A percentile compares a stretch with the other conserved stretches of the same genome.
phyloP scores from a whole-genome alignment of 768 basidiomycete species.

The Tubosaeta brunneosetosa region DNA sequence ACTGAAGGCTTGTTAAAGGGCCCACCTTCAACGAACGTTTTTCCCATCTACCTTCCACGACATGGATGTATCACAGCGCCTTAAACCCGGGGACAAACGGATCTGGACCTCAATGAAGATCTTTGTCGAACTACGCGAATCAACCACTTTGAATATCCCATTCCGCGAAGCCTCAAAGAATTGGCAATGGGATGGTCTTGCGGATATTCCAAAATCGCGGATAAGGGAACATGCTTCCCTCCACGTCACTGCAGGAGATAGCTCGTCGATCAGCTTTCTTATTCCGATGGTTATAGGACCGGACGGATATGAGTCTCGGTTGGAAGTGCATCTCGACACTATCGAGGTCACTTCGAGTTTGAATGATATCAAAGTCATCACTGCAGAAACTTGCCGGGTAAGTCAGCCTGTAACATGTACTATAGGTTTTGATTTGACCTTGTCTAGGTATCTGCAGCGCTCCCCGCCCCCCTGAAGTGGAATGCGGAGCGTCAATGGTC shows the following conservation, averaged over 20 bases:
- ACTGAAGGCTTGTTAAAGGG: conserved; percentile 36
- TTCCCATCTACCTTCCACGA: conserved; percentile 79
- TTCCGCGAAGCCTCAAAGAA: conserved; percentile 94
- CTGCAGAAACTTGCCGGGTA: conserved; percentile 76
- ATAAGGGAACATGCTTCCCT: conserved; percentile 68
- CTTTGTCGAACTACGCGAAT: conserved; percentile 74
- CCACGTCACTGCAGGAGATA: conserved; percentile 68
- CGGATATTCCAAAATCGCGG: conserved; percentile 44
- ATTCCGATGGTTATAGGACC: conserved; percentile 75
- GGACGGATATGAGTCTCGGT: conserved; percentile 70
- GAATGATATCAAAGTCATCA: conserved; percentile 78
- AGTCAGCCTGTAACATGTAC: conserved; percentile 15
- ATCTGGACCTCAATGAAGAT: conserved; percentile 78
- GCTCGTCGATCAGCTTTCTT: conserved; percentile 80
- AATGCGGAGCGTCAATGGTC: conserved; percentile 76
- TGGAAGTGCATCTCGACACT: conserved; percentile 81
- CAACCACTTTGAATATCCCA: conserved; percentile 77
- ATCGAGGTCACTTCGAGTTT: conserved; percentile 78
- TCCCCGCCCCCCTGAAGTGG: conserved; percentile 84
- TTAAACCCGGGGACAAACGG: conserved; percentile 78
- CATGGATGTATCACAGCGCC: conserved; percentile 45
- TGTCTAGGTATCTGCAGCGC: conserved; percentile 57
- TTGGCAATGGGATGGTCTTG: conserved; percentile 85
- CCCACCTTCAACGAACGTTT: conserved; percentile 73
- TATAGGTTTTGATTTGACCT: conserved; percentile 2